Percentiles rank a stretch among this genome's conserved stretches.
Conservation (phyloP, 306 rosid species). For the Gillenia trifoliata region DNA sequence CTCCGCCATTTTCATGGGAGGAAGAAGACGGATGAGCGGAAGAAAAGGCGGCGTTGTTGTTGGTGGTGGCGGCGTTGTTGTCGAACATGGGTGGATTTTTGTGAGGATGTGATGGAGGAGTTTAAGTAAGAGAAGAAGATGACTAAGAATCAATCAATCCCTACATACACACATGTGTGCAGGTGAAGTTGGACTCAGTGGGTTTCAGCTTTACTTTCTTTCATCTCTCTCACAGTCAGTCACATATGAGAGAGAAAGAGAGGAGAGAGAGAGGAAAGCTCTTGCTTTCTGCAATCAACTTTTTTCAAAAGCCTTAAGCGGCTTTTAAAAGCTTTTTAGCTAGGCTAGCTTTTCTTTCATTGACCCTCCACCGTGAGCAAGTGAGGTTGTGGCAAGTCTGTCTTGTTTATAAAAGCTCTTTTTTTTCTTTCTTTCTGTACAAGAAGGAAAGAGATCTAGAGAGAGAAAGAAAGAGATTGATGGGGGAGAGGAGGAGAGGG, state of each 20-base stretch:
- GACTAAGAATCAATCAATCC: slow-evolving; percentile 11
- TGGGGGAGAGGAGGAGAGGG: too few species aligned
- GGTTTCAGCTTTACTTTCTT: slow-evolving; percentile 53
- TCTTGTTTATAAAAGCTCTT: slow-evolving; percentile 32
- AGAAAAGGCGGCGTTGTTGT: slow-evolving; percentile 29
- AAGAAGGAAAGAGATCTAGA: background rate
- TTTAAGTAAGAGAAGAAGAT: background rate
- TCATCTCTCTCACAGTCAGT: background rate
- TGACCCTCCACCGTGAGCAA: slow-evolving; percentile 71
- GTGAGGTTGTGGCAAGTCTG: slow-evolving; percentile 47
- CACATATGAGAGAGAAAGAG: slow-evolving; percentile 3
- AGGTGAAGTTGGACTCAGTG: slow-evolving; percentile 41
- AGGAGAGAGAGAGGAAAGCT: slow-evolving; percentile 28
- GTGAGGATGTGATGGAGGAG: slow-evolving; percentile 13
- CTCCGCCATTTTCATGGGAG: slow-evolving; percentile 49
- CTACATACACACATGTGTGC: slow-evolving; percentile 1
- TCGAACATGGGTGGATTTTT: slow-evolving; percentile 5
- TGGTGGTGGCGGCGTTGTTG: slow-evolving; percentile 25
- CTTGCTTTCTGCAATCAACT: slow-evolving; percentile 64
- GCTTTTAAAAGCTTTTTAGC: slow-evolving; percentile 29
- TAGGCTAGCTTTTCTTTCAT: slow-evolving; percentile 37
- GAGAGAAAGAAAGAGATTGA: background rate
- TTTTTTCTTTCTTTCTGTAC: background rate
- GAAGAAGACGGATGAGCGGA: slow-evolving; percentile 42
- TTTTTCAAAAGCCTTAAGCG: slow-evolving; percentile 33